These are phyloP conservation scores for Aspergillus asperescens DNA, from an alignment of 495 filamentous ascomycete species.

Conservation along the genomic window DNA sequence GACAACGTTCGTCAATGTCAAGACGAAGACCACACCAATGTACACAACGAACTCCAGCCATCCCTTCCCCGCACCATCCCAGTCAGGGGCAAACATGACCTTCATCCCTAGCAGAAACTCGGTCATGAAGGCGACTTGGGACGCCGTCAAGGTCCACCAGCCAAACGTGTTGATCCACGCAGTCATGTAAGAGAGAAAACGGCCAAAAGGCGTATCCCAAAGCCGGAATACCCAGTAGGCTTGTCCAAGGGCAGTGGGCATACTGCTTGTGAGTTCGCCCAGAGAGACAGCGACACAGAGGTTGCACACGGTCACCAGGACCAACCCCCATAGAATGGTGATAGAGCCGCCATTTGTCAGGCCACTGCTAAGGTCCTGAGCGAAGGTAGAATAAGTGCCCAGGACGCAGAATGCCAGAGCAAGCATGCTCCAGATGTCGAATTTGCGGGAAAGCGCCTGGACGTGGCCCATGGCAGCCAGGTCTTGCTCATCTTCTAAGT, in stretches of 20 bases:
- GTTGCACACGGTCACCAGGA: slow-evolving; percentile 40
- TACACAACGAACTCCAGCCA: slow-evolving; percentile 46
- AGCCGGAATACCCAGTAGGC: slow-evolving; percentile 44
- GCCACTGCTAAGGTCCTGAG: slow-evolving; percentile 39
- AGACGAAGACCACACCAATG: slow-evolving; percentile 32
- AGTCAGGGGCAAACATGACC: slow-evolving; percentile 35
- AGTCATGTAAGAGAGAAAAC: slow-evolving; percentile 42
- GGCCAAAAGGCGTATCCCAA: slow-evolving; percentile 29
- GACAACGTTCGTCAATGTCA: slow-evolving; percentile 42
- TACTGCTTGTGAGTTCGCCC: slow-evolving; percentile 42
- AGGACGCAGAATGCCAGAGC: slow-evolving; percentile 42
- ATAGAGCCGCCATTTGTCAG: slow-evolving; percentile 42
- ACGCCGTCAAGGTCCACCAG: slow-evolving; percentile 45
- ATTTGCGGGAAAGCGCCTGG: slow-evolving; percentile 44
- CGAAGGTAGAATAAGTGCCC: slow-evolving; percentile 44
- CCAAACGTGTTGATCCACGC: slow-evolving; percentile 48
- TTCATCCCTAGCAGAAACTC: slow-evolving; percentile 45
- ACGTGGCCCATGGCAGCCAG: slow-evolving; percentile 47
- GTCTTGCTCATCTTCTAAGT: slow-evolving; percentile 43
- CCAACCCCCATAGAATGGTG: slow-evolving; percentile 45
- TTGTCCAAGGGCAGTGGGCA: slow-evolving; percentile 44
- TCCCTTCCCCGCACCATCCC: slow-evolving; percentile 33
- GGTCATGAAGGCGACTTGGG: slow-evolving; percentile 45
- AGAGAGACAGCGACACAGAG: slow-evolving; percentile 42
- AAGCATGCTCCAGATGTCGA: slow-evolving; percentile 45